Percentiles rank a stretch among this genome's conserved stretches.
phyloP scores from a whole-genome alignment of 805 yeast genomes.

The Tetrapisispora arboricola region DNA sequence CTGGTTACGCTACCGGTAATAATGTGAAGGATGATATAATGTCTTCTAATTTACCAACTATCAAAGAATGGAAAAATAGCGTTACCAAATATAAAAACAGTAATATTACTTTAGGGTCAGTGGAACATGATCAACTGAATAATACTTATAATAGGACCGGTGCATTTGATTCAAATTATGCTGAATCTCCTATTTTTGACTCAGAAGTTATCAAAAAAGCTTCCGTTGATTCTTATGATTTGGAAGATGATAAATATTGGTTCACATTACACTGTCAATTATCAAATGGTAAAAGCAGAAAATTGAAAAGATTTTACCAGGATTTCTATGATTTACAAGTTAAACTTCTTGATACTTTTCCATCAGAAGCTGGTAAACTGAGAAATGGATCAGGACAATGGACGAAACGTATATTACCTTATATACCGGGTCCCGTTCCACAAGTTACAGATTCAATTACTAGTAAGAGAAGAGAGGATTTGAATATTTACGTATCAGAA shows the following conservation, averaged over 20 bases:
- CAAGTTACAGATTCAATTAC: slow-evolving; percentile 74
- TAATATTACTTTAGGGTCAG: slow-evolving; percentile 60
- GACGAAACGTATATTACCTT: slow-evolving; percentile 73
- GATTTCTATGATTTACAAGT: slow-evolving; percentile 94
- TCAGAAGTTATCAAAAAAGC: slow-evolving; percentile 34
- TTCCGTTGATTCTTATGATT: slow-evolving; percentile 66
- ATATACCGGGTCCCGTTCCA: slow-evolving; percentile 91
- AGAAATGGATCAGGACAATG: slow-evolving; percentile 42
- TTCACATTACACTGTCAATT: slow-evolving; percentile 61
- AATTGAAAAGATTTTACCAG: slow-evolving; percentile 81
- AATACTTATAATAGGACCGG: not conserved
- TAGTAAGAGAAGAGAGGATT: slow-evolving; percentile 41
- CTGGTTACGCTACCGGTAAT: slow-evolving; percentile 48
- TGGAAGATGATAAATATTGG: slow-evolving; percentile 84
- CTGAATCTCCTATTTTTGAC: slow-evolving; percentile 5
- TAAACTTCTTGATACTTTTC: slow-evolving; percentile 68
- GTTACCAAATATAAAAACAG: slow-evolving; percentile 90
- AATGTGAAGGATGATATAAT: slow-evolving; percentile 49
- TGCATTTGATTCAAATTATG: not conserved
- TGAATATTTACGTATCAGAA: slow-evolving; percentile 47
- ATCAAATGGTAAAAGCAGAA: slow-evolving; percentile 57
- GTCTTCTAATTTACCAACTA: slow-evolving; percentile 71
- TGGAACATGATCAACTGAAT: slow-evolving; percentile 14
- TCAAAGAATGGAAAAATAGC: slow-evolving; percentile 88
- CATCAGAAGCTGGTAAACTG: slow-evolving; percentile 79